Evolutionary conservation across 495 filamentous ascomycete species (phyloP).

Genomic region (Penicillium samsonianum): DNA sequence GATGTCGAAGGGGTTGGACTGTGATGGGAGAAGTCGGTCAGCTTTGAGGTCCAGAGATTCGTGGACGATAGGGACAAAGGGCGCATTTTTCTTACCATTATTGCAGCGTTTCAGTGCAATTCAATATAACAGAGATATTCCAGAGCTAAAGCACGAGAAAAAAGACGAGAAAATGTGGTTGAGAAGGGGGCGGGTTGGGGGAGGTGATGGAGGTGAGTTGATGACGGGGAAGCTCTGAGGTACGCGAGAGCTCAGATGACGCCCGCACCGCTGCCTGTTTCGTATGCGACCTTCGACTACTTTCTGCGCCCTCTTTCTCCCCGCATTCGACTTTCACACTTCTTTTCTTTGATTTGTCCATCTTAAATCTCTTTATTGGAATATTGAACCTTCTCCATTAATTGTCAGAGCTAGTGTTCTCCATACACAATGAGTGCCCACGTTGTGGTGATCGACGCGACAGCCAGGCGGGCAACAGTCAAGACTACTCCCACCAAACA

Average conservation of each 20-base stretch:
- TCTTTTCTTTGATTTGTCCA: background rate
- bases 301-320: slow-evolving; percentile 26
- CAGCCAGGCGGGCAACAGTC: slow-evolving; percentile 70
- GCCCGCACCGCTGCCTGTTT: slow-evolving; percentile 48
- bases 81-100: slow-evolving; percentile 31
- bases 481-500: slow-evolving; percentile 80
- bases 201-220: slow-evolving; percentile 35
- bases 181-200: slow-evolving; percentile 21
- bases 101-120: slow-evolving; percentile 27
- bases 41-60: slow-evolving; percentile 26
- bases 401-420: background rate
- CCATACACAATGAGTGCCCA: slow-evolving; percentile 71
- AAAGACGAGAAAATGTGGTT: slow-evolving; percentile 11
- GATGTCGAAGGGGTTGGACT: slow-evolving; percentile 86
- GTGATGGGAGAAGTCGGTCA: slow-evolving; percentile 37
- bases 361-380: background rate
- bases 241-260: slow-evolving; percentile 47
- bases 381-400: background rate
- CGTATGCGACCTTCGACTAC: slow-evolving; percentile 29
- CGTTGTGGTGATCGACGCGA: slow-evolving; percentile 81
- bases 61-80: slow-evolving; percentile 17
- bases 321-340: slow-evolving; percentile 8
- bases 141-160: slow-evolving; percentile 19
- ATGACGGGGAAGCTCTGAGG: slow-evolving; percentile 36
- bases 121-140: slow-evolving; percentile 6